phyloP scores from a whole-genome alignment of 1,139 yeast genomes.

The Saccharomycopsis crataegensis region DNA sequence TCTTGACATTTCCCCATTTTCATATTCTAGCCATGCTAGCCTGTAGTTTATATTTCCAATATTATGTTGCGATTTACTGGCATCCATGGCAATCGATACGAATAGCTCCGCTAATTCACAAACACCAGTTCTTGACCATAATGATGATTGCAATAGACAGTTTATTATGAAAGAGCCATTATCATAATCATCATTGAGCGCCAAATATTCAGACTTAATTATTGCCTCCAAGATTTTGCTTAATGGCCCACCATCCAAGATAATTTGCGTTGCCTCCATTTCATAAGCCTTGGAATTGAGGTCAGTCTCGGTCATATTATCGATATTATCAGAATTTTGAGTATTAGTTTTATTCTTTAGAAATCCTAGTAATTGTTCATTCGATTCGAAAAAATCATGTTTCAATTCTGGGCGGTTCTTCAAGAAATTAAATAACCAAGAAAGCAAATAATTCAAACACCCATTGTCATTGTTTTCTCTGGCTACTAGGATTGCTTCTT shows the following conservation, averaged over 20 bases:
- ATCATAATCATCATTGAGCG: slow-evolving; percentile 32
- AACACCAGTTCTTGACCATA: slow-evolving; percentile 49
- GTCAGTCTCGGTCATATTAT: not conserved
- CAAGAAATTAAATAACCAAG: slow-evolving; percentile 73
- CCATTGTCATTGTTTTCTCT: slow-evolving; percentile 73
- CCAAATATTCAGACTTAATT: slow-evolving; percentile 45
- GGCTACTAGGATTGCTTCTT: slow-evolving; percentile 84
- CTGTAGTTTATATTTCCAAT: slow-evolving; percentile 35
- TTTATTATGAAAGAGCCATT: slow-evolving; percentile 38
- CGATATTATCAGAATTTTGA: slow-evolving; percentile 20
- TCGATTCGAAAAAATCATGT: slow-evolving; percentile 34
- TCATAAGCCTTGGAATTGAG: slow-evolving; percentile 54
- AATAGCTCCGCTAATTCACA: slow-evolving; percentile 40
- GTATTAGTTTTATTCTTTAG: slow-evolving; percentile 49
- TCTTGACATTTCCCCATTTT: slow-evolving; percentile 32
- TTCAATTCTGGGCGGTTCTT: slow-evolving; percentile 57
- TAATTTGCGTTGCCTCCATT: slow-evolving; percentile 47
- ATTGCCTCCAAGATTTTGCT: slow-evolving; percentile 43
- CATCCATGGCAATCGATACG: slow-evolving; percentile 36
- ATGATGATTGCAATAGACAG: slow-evolving; percentile 38
- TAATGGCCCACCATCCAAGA: slow-evolving; percentile 45
- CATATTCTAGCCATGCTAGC: slow-evolving; percentile 31
- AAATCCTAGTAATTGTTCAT: slow-evolving; percentile 57
- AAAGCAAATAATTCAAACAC: slow-evolving; percentile 67
- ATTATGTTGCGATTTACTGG: slow-evolving; percentile 23